Base-by-base conservation (phyloP, 2,329 filamentous ascomycete species). In the Myriosclerotinia scirpicola region DNA sequence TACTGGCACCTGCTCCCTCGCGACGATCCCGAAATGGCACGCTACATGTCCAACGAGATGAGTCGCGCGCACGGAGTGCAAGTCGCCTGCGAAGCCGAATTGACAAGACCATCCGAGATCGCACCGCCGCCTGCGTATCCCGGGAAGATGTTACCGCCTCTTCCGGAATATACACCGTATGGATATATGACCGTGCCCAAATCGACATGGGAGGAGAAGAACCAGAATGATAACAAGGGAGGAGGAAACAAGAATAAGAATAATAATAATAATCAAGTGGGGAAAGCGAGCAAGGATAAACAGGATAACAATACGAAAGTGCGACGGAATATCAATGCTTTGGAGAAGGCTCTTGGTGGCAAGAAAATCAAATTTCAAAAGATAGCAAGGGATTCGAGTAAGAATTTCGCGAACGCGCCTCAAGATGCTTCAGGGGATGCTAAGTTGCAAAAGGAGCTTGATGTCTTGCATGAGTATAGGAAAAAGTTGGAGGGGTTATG, bases 61-160 rank as follows among this genome's bases (percentile, higher is more conserved):
- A 36, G 40, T 14, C 50, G 22, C 20, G 56, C 64, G 12, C 52
- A 56, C 42, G 58, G 36, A 34, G 40, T 54, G 40, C 46, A 42
- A 17, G 50, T 64, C 20, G 61, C 66, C n/a, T 62, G 54, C 14
- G 60, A 67, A 11, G 65, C 61, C 0, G 53, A 67, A 50, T 40
- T 67, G 6, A 54, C 46, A 48, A 38, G 60, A 36, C 34, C 54
- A 34, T 63, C 58, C 40, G 65, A 66, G 38, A 67, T 59, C 38
- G 53, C 66, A 22, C 46, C 68, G 11, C 48, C 63, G n/a, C 60
- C 64, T 56, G 60, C 67, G 56, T 64, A 44, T 14, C 65, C 65
- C 38, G 67, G 64, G 14, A 61, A 53, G n/a, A 44, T 17, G 15
- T 20, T 66, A 34, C 64, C 55, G 9, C 55, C 54, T 1, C 34